Conservation (phyloP, 1,284 basidiomycete species). For the Laetiporus sulphureus region DNA sequence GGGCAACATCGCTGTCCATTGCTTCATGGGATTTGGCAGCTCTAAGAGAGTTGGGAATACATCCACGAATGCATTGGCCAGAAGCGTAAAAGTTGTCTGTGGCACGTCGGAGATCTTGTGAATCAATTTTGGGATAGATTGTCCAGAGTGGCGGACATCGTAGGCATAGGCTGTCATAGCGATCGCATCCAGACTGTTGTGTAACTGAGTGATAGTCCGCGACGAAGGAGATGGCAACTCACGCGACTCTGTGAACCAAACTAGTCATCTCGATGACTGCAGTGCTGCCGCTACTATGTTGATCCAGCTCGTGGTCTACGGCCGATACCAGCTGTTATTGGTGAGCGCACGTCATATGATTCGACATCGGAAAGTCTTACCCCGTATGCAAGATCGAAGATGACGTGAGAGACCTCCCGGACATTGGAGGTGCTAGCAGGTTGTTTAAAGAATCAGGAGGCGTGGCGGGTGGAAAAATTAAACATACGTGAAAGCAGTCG, state of each 20-base stretch:
- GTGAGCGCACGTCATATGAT: not conserved
- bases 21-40: slow-evolving; percentile 12
- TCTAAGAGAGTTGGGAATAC: slow-evolving; percentile 7
- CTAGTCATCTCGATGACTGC: slow-evolving; percentile 1
- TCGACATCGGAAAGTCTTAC: not conserved
- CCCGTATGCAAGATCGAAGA: slow-evolving; percentile 2
- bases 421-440: slow-evolving; percentile 1
- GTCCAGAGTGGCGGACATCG: slow-evolving; percentile 4
- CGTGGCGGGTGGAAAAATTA: not conserved
- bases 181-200: slow-evolving; percentile 10
- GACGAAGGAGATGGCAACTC: not conserved
- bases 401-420: slow-evolving; percentile 3
- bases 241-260: slow-evolving; percentile 10
- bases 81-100: slow-evolving; percentile 2
- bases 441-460: not conserved
- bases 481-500: slow-evolving; percentile 4
- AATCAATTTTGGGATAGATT: slow-evolving; percentile 8
- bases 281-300: not conserved
- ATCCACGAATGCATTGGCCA: slow-evolving; percentile 5
- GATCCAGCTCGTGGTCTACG: not conserved
- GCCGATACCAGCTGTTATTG: not conserved
- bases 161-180: slow-evolving; percentile 12
- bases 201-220: not conserved
- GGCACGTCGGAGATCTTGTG: slow-evolving; percentile 11
- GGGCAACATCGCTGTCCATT: slow-evolving; percentile 8